Base-by-base conservation (phyloP, 164 flowering plant species). In the Liquidambar formosana region DNA sequence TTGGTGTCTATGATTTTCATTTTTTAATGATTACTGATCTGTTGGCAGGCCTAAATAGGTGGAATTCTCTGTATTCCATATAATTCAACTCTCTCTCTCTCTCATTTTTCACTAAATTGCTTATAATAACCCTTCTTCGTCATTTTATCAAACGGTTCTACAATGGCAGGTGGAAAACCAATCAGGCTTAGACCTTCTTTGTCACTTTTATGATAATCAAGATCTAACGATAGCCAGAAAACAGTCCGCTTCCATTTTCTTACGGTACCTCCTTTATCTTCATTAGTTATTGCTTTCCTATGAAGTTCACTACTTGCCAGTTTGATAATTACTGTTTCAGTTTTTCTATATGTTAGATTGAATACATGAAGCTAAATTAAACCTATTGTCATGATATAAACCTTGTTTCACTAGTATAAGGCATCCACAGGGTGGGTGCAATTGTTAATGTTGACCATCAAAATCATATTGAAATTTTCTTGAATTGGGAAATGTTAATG, bases 111-210 rank as follows among this genome's bases (percentile, higher is more conserved):
- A 12, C 53, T 49, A 13, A 49, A 49, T 13, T 16, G 12, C 18
- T 49, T 15, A n/a, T 8, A 0, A 16, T n/a, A 49, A n/a, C 28
- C 33, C 33, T 49, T 49, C 18, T 26, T 48, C 14, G 33, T 18
- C 21, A 44, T 19, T n/a, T 45, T 8, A 51, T 49, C 21, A 27
- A 64, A 64, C 49, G n/a, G n/a, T n/a, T n/a, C n/a, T 59, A 38
- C 45, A 27, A 22, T 75, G 70, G 73, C 83, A 90, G 95, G 91
- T 90, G 59, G 88, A 86, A 71, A 90, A 90, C 75, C 73, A 65
- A 48, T 61, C 85, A 26, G 83, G 88, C 25, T 58, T 84, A 51
- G 75, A 65, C 62, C 81, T 85, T 76, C 73, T 78, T 47, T 90
- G 88, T 65, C 79, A 73, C 46, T 80, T 82, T 64, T 67, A 74